Percentiles rank a stretch among this genome's conserved stretches.
Evolutionary conservation across 371 early-diverging fungal species (phyloP).

Genomic region (Conidiobolus incongruus): DNA sequence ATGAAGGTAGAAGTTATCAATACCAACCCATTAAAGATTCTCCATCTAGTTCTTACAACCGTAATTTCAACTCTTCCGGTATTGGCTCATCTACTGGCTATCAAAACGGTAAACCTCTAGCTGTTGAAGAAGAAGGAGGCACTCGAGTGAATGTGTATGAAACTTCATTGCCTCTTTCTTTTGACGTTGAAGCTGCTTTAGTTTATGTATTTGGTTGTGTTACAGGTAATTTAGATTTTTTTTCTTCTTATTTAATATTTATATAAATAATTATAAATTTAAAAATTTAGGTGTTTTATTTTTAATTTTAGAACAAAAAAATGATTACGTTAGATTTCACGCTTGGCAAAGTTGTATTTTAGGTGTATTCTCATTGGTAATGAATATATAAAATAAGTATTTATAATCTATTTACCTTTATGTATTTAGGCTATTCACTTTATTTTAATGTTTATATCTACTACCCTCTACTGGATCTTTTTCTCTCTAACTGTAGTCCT

Average conservation of each 20-base stretch:
- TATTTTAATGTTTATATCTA: constrained; percentile 17
- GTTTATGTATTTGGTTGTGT: constrained; percentile 43
- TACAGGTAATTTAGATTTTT: constrained; percentile 23
- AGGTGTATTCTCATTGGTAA: constrained; percentile 7
- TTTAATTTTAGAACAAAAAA: constrained; percentile 49
- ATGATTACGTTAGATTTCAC: constrained; percentile 65
- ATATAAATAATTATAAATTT: too few relatives aligned
- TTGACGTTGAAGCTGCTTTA: constrained; percentile 59
- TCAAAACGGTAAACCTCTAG: too few relatives aligned
- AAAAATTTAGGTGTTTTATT: constrained; percentile 44
- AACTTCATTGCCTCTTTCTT: constrained; percentile 41
- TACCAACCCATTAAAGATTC: constrained; percentile 3
- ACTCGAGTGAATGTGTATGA: constrained; percentile 57
- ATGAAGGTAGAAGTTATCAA: not conserved
- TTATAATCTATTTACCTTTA: too few relatives aligned
- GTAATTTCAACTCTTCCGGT: not conserved
- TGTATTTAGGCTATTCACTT: constrained; percentile 4
- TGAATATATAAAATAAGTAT: too few relatives aligned
- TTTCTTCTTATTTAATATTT: not conserved
- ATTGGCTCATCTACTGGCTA: too few relatives aligned
- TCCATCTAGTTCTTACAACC: not conserved
- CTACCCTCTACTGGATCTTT: constrained; percentile 28
- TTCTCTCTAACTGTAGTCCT: constrained; percentile 12
- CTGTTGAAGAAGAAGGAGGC: constrained; percentile 20
- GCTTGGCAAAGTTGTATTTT: constrained; percentile 42